Conservation (phyloP, 345 rosid species). For the Rhizophora mangle region DNA sequence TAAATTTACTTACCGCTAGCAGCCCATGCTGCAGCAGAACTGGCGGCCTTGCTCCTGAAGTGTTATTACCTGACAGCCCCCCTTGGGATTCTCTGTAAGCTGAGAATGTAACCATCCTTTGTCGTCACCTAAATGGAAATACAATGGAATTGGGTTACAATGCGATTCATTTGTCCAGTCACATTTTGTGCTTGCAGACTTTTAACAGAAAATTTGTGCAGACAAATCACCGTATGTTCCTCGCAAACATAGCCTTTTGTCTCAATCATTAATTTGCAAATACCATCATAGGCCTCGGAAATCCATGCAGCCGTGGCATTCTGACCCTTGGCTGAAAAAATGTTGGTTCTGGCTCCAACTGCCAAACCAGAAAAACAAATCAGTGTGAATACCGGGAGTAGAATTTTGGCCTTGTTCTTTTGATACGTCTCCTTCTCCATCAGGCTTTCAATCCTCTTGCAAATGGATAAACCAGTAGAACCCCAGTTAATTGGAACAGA, state of each 20-base stretch:
- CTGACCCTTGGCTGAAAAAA: conserved; percentile 4
- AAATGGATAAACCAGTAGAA: not conserved
- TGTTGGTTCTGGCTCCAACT: conserved; percentile 16
- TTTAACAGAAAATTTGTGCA: no score
- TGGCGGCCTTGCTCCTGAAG: conserved; percentile 27
- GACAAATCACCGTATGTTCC: conserved; percentile 14
- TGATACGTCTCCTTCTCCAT: conserved; percentile 14
- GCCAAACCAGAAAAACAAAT: conserved; percentile 27
- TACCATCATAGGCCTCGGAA: conserved; percentile 21
- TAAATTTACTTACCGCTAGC: conserved; percentile 30
- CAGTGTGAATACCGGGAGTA: conserved; percentile 15
- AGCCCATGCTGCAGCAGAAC: conserved; percentile 56
- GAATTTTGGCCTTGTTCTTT: conserved; percentile 14
- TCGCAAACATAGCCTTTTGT: conserved; percentile 27
- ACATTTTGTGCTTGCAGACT: no score
- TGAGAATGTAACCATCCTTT: conserved; percentile 51
- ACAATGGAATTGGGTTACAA: not conserved
- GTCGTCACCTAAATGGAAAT: conserved; percentile 47
- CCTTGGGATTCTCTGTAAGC: conserved; percentile 50
- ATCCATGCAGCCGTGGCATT: conserved; percentile 9
- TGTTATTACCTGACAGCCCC: conserved; percentile 33
- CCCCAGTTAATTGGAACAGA: no score
- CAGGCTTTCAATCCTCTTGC: conserved; percentile 1
- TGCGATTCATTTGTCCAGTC: not conserved
- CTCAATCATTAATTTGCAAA: conserved; percentile 39